phyloP scores from a whole-genome alignment of 2,329 filamentous ascomycete genomes.

The Dactylella cylindrospora region DNA sequence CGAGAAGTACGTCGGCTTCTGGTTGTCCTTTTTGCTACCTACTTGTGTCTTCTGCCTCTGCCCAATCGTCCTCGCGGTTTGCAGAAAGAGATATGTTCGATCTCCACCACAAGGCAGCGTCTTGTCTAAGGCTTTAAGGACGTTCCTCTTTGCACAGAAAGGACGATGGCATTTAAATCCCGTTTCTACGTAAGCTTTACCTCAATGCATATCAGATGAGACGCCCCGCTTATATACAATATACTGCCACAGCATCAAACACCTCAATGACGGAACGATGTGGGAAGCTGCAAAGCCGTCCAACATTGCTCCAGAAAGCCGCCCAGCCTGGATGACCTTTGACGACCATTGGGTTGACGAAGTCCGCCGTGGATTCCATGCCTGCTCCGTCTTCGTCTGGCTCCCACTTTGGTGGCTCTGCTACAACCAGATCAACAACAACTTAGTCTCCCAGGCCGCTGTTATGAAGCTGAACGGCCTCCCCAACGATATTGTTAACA shows the following conservation, averaged over 20 bases:
- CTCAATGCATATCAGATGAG: conserved; percentile 14
- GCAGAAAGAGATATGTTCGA: conserved; percentile 65
- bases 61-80: conserved; percentile 63
- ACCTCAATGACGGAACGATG: conserved; percentile 61
- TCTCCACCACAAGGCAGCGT: conserved; percentile 72
- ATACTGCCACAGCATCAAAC: conserved; percentile 51
- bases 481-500: conserved; percentile 50
- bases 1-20: conserved; percentile 75
- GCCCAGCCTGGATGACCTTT: conserved; percentile 75
- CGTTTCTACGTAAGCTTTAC: conserved; percentile 56
- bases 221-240: background rate
- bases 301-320: conserved; percentile 58
- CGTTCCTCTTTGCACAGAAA: conserved; percentile 65
- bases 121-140: conserved; percentile 65
- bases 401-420: conserved; percentile 65
- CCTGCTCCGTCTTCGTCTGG: conserved; percentile 62
- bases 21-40: conserved; percentile 69
- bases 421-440: conserved; percentile 62
- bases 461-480: conserved; percentile 59
- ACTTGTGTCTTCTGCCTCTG: conserved; percentile 66
- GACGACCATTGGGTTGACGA: conserved; percentile 83
- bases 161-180: conserved; percentile 65
- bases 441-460: conserved; percentile 64
- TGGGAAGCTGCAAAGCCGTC: conserved; percentile 72
- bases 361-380: conserved; percentile 68